Evolutionary conservation across 2,329 filamentous ascomycete species (phyloP).

Genomic region (Ophiocordyceps sinensis): DNA sequence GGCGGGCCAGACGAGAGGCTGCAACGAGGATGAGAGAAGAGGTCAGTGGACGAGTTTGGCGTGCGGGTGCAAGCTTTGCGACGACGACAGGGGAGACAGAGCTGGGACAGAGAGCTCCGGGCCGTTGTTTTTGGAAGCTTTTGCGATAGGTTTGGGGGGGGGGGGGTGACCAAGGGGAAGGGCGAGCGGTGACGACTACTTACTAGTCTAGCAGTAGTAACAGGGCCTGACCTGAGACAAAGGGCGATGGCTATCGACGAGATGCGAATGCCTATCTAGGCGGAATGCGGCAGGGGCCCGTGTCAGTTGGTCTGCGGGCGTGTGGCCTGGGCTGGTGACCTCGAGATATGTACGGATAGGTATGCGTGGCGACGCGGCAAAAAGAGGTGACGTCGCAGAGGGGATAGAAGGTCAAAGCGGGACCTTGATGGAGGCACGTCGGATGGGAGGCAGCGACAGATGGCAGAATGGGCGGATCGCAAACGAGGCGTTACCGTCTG

Average conservation of each 20-base stretch:
- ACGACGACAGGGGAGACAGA: not conserved
- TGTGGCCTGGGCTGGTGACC: not conserved
- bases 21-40: slow-evolving; percentile 7
- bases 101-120: not conserved
- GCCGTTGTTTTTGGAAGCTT: slow-evolving; percentile 1
- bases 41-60: slow-evolving; percentile 4
- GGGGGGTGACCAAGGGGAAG: not conserved
- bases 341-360: too few species aligned
- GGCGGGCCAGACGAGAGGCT: slow-evolving; percentile 8
- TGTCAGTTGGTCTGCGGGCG: not conserved
- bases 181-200: slow-evolving; percentile 2
- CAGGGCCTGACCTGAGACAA: slow-evolving; percentile 1
- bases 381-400: not conserved
- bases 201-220: too few species aligned
- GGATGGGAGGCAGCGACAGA: not conserved
- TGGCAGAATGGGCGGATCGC: slow-evolving; percentile 1
- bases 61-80: not conserved
- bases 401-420: not conserved
- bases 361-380: not conserved
- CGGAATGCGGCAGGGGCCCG: not conserved
- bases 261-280: not conserved
- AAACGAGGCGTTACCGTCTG: not conserved
- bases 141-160: slow-evolving; percentile 1
- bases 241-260: slow-evolving; percentile 1
- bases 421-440: not conserved